phyloP scores from a whole-genome alignment of 1,139 yeast species.

The Meyerozyma smithsonii region DNA sequence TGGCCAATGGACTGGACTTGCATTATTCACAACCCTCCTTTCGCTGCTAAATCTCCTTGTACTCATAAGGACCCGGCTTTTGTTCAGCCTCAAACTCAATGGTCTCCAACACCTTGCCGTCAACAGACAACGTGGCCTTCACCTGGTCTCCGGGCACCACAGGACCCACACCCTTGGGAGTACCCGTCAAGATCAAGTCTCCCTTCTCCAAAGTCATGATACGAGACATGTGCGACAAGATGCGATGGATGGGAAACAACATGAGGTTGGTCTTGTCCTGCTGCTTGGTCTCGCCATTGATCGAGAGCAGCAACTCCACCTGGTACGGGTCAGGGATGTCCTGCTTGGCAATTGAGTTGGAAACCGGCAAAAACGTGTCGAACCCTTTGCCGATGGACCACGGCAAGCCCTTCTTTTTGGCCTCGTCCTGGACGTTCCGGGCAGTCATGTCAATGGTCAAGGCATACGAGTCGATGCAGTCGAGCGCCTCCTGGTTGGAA shows the following conservation, averaged over 20 bases:
- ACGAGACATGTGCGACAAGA: conserved; percentile 74
- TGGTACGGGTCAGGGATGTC: conserved; percentile 70
- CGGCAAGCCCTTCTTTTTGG: conserved; percentile 90
- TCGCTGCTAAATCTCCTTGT: conserved; percentile 42
- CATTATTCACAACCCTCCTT: too few species aligned
- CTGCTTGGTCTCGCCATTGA: conserved; percentile 72
- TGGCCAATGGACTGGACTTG: too few species aligned
- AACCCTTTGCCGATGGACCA: conserved; percentile 97
- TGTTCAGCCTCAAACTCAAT: conserved; percentile 53
- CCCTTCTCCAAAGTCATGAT: conserved; percentile 91
- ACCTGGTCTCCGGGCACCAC: conserved; percentile 74
- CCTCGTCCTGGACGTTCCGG: conserved; percentile 91
- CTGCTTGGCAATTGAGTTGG: conserved; percentile 61
- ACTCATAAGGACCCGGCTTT: conserved; percentile 79
- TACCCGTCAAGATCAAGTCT: conserved; percentile 88
- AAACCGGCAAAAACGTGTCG: conserved; percentile 88
- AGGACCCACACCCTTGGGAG: conserved; percentile 96
- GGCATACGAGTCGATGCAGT: conserved; percentile 79
- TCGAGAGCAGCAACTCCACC: conserved; percentile 58
- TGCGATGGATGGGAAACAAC: conserved; percentile 82
- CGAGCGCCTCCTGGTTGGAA: conserved; percentile 63
- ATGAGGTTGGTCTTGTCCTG: conserved; percentile 76
- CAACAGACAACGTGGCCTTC: conserved; percentile 54
- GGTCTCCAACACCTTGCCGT: conserved; percentile 49
- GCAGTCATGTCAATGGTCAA: conserved; percentile 93